Conservation (phyloP, 257 asterid species). For the Petrea volubilis region DNA sequence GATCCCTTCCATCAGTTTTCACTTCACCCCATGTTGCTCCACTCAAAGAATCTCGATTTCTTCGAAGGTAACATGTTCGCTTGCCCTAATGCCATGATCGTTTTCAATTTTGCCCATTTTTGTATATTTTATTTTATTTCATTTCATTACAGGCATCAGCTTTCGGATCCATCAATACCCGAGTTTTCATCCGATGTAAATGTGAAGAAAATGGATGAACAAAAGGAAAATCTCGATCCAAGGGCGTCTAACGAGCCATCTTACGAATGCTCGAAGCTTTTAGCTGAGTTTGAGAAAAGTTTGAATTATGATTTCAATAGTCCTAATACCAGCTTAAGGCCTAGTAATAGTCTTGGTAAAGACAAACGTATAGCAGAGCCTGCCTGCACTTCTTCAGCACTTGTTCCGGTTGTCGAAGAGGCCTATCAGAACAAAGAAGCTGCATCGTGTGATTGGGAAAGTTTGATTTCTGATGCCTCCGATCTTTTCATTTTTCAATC, state of each 20-base stretch:
- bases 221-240: constrained; percentile 49
- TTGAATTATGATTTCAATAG: constrained; percentile 29
- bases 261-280: constrained; percentile 43
- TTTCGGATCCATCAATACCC: constrained; percentile 74
- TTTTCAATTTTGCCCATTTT: not conserved
- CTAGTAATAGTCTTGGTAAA: too few relatives aligned
- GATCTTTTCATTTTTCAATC: constrained; percentile 57
- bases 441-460: constrained; percentile 68
- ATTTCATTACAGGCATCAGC: constrained; percentile 56
- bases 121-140: not conserved
- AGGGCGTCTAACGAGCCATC: constrained; percentile 35
- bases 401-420: constrained; percentile 32
- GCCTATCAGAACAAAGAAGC: constrained; percentile 44
- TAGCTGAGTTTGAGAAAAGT: constrained; percentile 40
- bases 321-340: too few relatives aligned
- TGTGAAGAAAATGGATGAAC: constrained; percentile 23
- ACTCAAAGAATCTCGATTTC: constrained; percentile 50
- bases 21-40: constrained; percentile 76
- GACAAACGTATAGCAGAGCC: too few relatives aligned
- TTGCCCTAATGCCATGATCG: not conserved
- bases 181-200: constrained; percentile 64
- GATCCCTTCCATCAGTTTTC: constrained; percentile 72
- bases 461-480: constrained; percentile 50
- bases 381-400: constrained; percentile 39
- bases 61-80: constrained; percentile 56